Conservation (phyloP, 371 early-diverging fungal genomes). For the Mortierella sp. region DNA sequence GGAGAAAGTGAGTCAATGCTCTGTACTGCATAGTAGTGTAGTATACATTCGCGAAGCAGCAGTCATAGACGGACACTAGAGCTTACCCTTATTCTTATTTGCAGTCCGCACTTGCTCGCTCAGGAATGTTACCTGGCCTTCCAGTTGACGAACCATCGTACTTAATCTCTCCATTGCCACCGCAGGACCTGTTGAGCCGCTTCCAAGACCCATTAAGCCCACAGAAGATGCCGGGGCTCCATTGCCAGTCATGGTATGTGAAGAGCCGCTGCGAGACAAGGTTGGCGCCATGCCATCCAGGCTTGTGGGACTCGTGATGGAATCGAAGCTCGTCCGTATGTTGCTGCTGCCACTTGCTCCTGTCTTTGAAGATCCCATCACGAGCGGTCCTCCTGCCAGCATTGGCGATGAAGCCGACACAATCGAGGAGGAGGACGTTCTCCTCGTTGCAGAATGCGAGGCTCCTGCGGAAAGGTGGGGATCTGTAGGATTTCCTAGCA, state of each 20-base stretch:
- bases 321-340: slow-evolving; percentile 15
- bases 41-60: too few relatives aligned
- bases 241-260: slow-evolving; percentile 26
- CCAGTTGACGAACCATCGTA: slow-evolving; percentile 68
- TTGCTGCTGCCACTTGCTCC: background rate
- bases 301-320: slow-evolving; percentile 15
- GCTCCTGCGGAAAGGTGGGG: background rate
- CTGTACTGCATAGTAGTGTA: too few relatives aligned
- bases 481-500: background rate
- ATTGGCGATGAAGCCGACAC: slow-evolving; percentile 12
- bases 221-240: slow-evolving; percentile 5
- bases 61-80: background rate
- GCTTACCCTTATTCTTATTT: slow-evolving; percentile 69
- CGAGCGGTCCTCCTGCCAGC: background rate
- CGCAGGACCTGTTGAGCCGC: slow-evolving; percentile 26
- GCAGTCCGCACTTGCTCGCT: slow-evolving; percentile 74
- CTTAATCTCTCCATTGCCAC: slow-evolving; percentile 70
- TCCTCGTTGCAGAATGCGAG: background rate
- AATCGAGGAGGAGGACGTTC: slow-evolving; percentile 10
- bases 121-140: slow-evolving; percentile 76
- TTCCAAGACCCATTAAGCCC: slow-evolving; percentile 31
- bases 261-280: slow-evolving; percentile 31
- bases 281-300: slow-evolving; percentile 36
- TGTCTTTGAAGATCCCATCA: slow-evolving; percentile 3
- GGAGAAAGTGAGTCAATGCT: too few relatives aligned